These are phyloP conservation scores for Trametes versicolor DNA, from an alignment of 1,284 basidiomycete species.

Conservation along the genomic window DNA sequence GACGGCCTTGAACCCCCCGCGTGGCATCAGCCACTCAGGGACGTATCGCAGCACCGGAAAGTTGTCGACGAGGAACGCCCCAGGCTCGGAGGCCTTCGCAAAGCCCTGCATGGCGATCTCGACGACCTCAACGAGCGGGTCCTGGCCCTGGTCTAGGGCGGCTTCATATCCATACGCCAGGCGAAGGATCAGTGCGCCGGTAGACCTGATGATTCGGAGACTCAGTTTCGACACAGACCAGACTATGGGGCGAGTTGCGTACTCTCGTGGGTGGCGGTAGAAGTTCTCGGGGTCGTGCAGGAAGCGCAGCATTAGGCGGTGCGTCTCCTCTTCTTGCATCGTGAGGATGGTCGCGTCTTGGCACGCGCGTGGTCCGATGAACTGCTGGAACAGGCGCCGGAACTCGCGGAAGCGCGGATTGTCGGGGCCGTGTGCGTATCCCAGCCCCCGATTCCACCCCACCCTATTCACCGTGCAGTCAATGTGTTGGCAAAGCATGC, in stretches of 20 bases:
- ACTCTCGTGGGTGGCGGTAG: constrained; percentile 32
- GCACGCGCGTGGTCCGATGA: constrained; percentile 50
- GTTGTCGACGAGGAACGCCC: constrained; percentile 51
- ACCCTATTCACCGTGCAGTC: constrained; percentile 41
- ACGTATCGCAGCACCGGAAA: constrained; percentile 48
- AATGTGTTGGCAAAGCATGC: not conserved
- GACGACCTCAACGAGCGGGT: constrained; percentile 51
- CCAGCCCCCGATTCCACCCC: constrained; percentile 54
- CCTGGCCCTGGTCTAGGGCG: constrained; percentile 35
- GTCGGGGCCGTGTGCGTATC: constrained; percentile 49
- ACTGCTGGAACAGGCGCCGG: constrained; percentile 50
- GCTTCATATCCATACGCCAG: constrained; percentile 53
- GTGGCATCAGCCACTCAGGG: constrained; percentile 49
- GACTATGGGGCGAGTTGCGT: not conserved
- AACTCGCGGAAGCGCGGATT: constrained; percentile 52
- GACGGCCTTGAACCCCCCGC: constrained; percentile 44
- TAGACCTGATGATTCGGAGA: constrained; percentile 39
- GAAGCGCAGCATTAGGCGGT: constrained; percentile 44
- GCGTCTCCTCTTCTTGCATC: constrained; percentile 46
- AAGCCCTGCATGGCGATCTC: constrained; percentile 55
- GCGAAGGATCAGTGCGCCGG: constrained; percentile 49
- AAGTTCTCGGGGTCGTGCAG: constrained; percentile 44
- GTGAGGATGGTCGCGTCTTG: constrained; percentile 37
- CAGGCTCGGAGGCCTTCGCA: constrained; percentile 49
- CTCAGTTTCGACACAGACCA: not conserved